Evolutionary conservation across 225 moss, liverwort and hornwort species (phyloP).

Genomic region (Climacium dendroides): DNA sequence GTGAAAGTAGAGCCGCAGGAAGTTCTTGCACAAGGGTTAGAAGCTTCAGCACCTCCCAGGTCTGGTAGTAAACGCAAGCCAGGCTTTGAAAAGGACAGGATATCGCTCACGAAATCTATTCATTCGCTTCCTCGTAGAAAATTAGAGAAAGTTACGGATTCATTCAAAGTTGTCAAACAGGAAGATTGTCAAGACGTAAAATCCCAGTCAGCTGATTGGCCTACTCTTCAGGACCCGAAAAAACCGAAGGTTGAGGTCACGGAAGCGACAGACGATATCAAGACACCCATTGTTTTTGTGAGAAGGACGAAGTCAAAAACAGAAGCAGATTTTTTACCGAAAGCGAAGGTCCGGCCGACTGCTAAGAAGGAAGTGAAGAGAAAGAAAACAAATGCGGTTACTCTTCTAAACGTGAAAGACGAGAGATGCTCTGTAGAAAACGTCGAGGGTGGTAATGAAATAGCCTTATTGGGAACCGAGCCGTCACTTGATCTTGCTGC

Average conservation of each 20-base stretch:
- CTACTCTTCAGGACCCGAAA: background rate
- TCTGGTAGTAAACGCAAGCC: constrained; percentile 32
- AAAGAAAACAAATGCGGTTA: background rate
- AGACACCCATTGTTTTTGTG: background rate
- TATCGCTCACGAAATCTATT: background rate
- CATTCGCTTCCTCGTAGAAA: background rate
- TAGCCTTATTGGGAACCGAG: constrained; percentile 7
- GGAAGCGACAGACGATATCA: background rate
- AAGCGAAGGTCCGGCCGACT: background rate
- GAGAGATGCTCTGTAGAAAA: background rate
- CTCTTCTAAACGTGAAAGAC: background rate
- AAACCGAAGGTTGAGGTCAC: constrained; percentile 5
- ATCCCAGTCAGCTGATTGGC: background rate
- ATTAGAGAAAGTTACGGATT: constrained; percentile 12
- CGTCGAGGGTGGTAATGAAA: background rate
- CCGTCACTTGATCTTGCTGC: constrained; percentile 5
- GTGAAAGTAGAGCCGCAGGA: constrained; percentile 16
- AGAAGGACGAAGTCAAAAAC: background rate
- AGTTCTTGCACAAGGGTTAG: background rate
- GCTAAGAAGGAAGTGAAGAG: constrained; percentile 5
- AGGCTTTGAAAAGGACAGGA: background rate
- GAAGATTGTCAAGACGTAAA: constrained; percentile 15
- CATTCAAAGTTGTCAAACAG: constrained; percentile 26
- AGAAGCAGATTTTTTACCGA: background rate
- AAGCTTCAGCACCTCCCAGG: background rate